Evolutionary conservation across 768 basidiomycete genomes (phyloP), one percentile per base, ranked within the genome.

Genomic region (Rhizopogon vinicolor): DNA sequence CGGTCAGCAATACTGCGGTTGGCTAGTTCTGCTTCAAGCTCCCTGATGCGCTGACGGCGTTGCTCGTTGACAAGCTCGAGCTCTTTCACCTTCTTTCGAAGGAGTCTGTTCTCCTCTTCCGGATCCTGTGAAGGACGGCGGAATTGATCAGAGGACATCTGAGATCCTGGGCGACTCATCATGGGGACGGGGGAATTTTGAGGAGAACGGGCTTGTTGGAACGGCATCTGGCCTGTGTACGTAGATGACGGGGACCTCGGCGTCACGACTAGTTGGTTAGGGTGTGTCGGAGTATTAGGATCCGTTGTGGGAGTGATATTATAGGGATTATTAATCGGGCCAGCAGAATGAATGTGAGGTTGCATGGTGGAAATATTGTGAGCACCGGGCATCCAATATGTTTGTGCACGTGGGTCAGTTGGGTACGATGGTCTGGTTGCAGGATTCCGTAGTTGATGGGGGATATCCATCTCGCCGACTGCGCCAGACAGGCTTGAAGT

Each of bases 21-120:
- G 44, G 71, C 75, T 50, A 80, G 68, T 57, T 80, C 74, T 40
- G 61, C 63, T 65, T 81, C 80, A 54, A 85, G 74, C 59, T 78
- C 73, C 41, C 72, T 68, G 37, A 79, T 72, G 35, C 79, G 80
- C 58, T 74, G 65, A 35, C 76, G 76, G 33, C 75, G 75, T 25
- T 78, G 76, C 43, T 80, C 74, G 62, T 83, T 80, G 57, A 80
- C 76, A 53, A 77, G 75, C 70, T 91, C 86, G 39, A 89, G 77
- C 57, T 89, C 84, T 18, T 73, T 78, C 48, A 90, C 73, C 56
- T 74, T 78, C 59, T 77, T 80, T 41, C 80, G 81, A 28, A 91
- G 79, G 29, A 69, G 72, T 19, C 70, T 74, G 44, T 86, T 66
- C 62, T 89, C 86, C 6, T 77, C 77, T 29, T 83, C 78, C 52